These are phyloP conservation scores for Leucogyrophana mollusca DNA, from an alignment of 768 basidiomycete genomes.

Conservation along the genomic window DNA sequence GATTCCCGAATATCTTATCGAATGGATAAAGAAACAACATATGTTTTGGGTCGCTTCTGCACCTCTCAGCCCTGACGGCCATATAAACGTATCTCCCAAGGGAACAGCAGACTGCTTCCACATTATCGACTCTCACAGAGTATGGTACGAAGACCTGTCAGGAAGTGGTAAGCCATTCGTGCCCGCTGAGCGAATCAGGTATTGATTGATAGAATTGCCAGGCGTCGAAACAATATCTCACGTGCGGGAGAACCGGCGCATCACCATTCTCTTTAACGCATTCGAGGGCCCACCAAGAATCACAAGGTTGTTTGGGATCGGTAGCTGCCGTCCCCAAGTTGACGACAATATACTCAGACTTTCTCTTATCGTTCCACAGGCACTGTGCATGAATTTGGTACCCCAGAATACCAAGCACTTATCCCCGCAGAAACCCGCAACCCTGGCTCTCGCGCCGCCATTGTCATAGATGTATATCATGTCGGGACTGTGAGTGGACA, in stretches of 20 bases:
- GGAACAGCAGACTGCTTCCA: slow-evolving; percentile 65
- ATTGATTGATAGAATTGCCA: too few species aligned
- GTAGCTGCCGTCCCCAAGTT: slow-evolving; percentile 34
- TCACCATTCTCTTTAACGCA: slow-evolving; percentile 62
- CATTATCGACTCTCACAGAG: slow-evolving; percentile 48
- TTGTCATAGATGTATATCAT: slow-evolving; percentile 60
- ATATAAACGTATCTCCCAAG: slow-evolving; percentile 71
- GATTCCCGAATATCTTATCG: slow-evolving; percentile 53
- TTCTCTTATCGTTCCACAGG: slow-evolving; percentile 41
- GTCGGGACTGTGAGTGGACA: slow-evolving; percentile 41
- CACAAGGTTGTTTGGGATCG: slow-evolving; percentile 55
- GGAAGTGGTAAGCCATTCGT: slow-evolving; percentile 52
- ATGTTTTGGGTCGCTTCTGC: slow-evolving; percentile 74
- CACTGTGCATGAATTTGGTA: slow-evolving; percentile 60
- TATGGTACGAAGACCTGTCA: slow-evolving; percentile 75
- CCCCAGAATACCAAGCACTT: slow-evolving; percentile 55
- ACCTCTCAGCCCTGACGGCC: slow-evolving; percentile 54
- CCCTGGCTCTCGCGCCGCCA: slow-evolving; percentile 61
- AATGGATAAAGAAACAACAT: slow-evolving; percentile 63
- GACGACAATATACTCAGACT: not conserved
- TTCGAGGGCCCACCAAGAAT: slow-evolving; percentile 66
- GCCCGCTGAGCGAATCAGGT: not conserved
- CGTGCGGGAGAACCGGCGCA: slow-evolving; percentile 58
- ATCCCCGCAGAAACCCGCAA: slow-evolving; percentile 46
- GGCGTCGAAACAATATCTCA: slow-evolving; percentile 64